Conservation (phyloP, 2,329 filamentous ascomycete genomes). For the Leptographium galeiforme region DNA sequence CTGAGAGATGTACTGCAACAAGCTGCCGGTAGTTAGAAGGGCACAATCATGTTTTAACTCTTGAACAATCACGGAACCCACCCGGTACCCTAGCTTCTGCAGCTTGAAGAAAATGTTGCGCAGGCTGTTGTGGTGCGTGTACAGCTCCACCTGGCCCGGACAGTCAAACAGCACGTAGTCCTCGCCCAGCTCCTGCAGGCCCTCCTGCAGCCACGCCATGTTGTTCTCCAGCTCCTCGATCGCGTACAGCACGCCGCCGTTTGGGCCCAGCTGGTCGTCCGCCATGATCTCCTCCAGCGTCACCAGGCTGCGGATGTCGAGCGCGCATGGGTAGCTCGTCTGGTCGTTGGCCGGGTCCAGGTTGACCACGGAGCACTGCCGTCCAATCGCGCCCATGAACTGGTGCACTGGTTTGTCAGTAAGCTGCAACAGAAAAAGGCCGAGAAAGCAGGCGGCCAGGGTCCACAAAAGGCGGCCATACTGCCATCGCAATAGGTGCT, state of each 20-base stretch:
- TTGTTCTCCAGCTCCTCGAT: slow-evolving; percentile 92
- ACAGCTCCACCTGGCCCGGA: slow-evolving; percentile 91
- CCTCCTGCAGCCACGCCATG: slow-evolving; percentile 78
- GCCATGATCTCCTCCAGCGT: slow-evolving; percentile 93
- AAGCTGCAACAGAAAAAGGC: background rate
- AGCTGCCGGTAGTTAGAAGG: slow-evolving; percentile 40
- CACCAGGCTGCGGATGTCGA: slow-evolving; percentile 81
- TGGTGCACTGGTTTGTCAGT: slow-evolving; percentile 57
- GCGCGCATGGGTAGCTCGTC: slow-evolving; percentile 73
- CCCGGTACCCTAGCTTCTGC: slow-evolving; percentile 84
- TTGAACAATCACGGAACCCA: slow-evolving; percentile 23
- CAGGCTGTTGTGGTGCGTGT: slow-evolving; percentile 85
- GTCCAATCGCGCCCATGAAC: slow-evolving; percentile 89
- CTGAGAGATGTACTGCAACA: slow-evolving; percentile 83
- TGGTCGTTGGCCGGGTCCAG: slow-evolving; percentile 94
- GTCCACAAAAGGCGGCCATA: slow-evolving; percentile 22
- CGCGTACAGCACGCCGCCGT: slow-evolving; percentile 84
- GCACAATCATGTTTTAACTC: slow-evolving; percentile 11
- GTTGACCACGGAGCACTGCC: slow-evolving; percentile 90
- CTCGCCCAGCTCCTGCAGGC: slow-evolving; percentile 66
- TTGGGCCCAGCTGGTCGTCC: slow-evolving; percentile 78
- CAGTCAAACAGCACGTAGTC: slow-evolving; percentile 95
- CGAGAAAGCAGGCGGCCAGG: background rate
- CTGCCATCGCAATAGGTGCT: slow-evolving; percentile 97
- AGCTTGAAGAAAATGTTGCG: slow-evolving; percentile 84